Base-by-base conservation (phyloP, 2,329 filamentous ascomycete species). In the Apiospora marii region DNA sequence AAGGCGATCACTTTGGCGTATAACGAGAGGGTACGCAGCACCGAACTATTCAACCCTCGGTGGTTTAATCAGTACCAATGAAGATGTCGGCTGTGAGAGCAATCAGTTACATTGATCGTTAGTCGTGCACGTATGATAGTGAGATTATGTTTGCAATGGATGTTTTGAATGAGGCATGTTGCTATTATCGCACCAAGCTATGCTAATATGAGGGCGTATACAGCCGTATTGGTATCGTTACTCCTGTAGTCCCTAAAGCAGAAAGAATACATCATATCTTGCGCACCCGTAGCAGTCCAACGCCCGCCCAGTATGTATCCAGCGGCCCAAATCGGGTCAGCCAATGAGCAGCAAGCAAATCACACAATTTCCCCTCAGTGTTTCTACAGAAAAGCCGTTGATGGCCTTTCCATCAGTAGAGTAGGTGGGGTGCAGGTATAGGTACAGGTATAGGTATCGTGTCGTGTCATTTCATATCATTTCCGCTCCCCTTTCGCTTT, bases 211-310 rank as follows among this genome's bases (percentile, higher is more conserved):
- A 64, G 34, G 58, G 58, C 34, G 14, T 64, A 14, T n/a, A 64
- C 58, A 64, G 34, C 34, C 58, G 22, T 64, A 19, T 41, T 64
- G 58, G 58, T 64, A 64, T 64, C 34, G 58, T 64, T 64, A 64
- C 58, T 64, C 58, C 58, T 27, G 22, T 64, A 64, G 58, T 64
- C 58, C 34, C 19, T 64, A 22, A 64, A 41, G 16, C 58, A 41
- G 41, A 61, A 61, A 61, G 14, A 41, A 41, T 37, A 34, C 7
- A 41, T 41, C 58, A 13, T 41, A 22, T 37, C 30, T 12, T n/a
- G 22, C 58, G 58, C 37, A 41, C n/a, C 58, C 58, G 22, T 41
- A 19, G 34, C 58, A 64, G 58, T 64, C 58, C 58, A 64, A 64
- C 34, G 58, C 58, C 58, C 34, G 12, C 34, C 37, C 37, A 34